Conservation (phyloP, 2,329 filamentous ascomycete species). For the Teratosphaeria viscida region DNA sequence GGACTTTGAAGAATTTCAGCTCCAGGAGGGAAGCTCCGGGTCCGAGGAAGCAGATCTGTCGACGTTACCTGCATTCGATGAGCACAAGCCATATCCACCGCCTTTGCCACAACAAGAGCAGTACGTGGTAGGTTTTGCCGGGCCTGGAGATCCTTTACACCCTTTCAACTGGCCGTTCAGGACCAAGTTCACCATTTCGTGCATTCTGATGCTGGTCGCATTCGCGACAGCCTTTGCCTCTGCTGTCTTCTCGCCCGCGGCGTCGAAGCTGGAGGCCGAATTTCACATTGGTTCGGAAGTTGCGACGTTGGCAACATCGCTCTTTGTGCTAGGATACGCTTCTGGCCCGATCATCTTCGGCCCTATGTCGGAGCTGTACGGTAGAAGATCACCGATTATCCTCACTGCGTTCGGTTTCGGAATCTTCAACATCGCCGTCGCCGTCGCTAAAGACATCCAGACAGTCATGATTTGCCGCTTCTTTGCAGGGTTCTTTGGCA, state of each 20-base stretch:
- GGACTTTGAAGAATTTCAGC: neutral
- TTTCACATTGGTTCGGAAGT: constrained; percentile 29
- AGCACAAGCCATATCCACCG: neutral
- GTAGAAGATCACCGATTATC: constrained; percentile 22
- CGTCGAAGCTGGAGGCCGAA: constrained; percentile 31
- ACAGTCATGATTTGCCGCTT: constrained; percentile 39
- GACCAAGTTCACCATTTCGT: constrained; percentile 59
- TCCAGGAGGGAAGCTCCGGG: neutral
- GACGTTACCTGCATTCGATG: neutral
- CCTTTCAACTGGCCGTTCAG: constrained; percentile 60
- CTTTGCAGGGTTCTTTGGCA: constrained; percentile 32
- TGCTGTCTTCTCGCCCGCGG: constrained; percentile 35
- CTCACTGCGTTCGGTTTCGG: constrained; percentile 52
- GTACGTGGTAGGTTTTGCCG: neutral
- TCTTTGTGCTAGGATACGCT: constrained; percentile 41
- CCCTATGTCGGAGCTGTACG: constrained; percentile 49
- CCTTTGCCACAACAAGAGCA: neutral
- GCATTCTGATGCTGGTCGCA: constrained; percentile 54
- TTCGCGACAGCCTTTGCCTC: constrained; percentile 57
- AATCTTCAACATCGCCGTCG: constrained; percentile 55
- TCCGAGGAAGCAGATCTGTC: neutral
- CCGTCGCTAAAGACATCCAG: constrained; percentile 54
- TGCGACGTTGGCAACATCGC: constrained; percentile 23
- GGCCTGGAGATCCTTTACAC: constrained; percentile 55
- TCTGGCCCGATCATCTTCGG: constrained; percentile 56